Percentiles rank a stretch among this genome's conserved stretches.
Evolutionary conservation across 805 yeast genomes (phyloP).

Genomic region (Dipodascus albidus): DNA sequence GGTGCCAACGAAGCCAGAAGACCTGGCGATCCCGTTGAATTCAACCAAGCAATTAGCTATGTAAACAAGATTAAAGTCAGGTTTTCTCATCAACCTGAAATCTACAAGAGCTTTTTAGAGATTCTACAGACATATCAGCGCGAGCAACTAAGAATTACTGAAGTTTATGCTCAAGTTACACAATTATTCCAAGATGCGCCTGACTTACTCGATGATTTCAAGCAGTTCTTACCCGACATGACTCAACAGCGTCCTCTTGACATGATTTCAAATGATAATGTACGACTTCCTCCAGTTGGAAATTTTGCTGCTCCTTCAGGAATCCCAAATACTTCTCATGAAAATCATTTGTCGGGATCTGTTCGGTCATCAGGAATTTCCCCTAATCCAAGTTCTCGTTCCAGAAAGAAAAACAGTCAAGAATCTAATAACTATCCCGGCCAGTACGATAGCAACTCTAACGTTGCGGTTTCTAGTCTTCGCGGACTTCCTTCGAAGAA

Average conservation of each 20-base stretch:
- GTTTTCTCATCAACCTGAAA: constrained; percentile 88
- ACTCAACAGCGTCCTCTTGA: constrained; percentile 25
- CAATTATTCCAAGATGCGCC: constrained; percentile 85
- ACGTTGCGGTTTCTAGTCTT: not conserved
- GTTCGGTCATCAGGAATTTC: not conserved
- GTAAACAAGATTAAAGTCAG: constrained; percentile 94
- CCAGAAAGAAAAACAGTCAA: not conserved
- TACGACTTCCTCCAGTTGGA: constrained; percentile 80
- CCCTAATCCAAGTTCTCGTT: not conserved
- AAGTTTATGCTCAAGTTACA: constrained; percentile 90
- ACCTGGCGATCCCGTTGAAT: constrained; percentile 66
- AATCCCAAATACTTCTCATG: not conserved
- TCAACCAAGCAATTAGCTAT: constrained; percentile 92
- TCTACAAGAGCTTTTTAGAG: constrained; percentile 88
- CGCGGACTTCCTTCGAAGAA: not conserved
- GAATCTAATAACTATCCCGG: not conserved
- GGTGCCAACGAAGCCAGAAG: constrained; percentile 16
- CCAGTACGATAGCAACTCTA: not conserved
- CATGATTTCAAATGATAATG: constrained; percentile 21
- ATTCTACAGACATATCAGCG: constrained; percentile 93
- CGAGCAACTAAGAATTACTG: constrained; percentile 90
- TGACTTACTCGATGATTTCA: constrained; percentile 87
- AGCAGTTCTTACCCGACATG: constrained; percentile 87
- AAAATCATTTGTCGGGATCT: not conserved
- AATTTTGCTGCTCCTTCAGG: constrained; percentile 59